Evolutionary conservation across 2,329 filamentous ascomycete species (phyloP), one percentile per base, ranked within the genome.

Genomic region (Fusarium continuum): DNA sequence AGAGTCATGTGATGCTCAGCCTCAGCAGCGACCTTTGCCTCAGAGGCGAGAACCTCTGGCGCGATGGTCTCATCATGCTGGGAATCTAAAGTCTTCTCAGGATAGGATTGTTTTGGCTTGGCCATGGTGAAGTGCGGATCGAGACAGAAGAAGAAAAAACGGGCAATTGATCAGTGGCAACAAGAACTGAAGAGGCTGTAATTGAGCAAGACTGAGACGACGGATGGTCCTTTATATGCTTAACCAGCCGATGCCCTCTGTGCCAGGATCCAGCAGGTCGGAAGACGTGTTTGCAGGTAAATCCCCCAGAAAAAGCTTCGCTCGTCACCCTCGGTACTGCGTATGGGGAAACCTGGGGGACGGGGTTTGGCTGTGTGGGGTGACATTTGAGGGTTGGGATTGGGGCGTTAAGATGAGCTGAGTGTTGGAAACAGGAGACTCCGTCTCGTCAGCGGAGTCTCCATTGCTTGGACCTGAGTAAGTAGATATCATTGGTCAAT

Each of bases 1-100:
- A 82, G 72, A 5, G 72, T 75, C 78, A 81, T 80, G 11, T 73
- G 45, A 40, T 77, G 78, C 64, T 82, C 80, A 4, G 73, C 70
- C 5, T 76, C 72, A 16, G 79, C 72, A 4, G 78, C 79, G 11
- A 77, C 67, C 61, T 76, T 78, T 19, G 79, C 79, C 26, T 80
- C 78, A 14, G 72, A 70, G 7, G 73, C 68, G 35, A 76, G 69
- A 16, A 65, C 46, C 25, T 70, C 64, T 4, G 68, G 43, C 7
- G 67, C 63, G 28, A 70, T 29, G 10, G 54, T 45, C 41, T 72
- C 68, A n/a, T 73, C 64, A 49, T 73, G 72, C 8, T 69, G 60
- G 20, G 72, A 38, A 20, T 65, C 65, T 8, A 60, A 35, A 3
- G 57, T 53, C 48, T 72, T 70, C 17, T 71, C 64, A 2, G 44